A percentile compares a stretch with the other conserved stretches of the same genome.
These are phyloP conservation scores for Rubroboletus satanas DNA, from an alignment of 768 basidiomycete genomes.

Conservation along the genomic window DNA sequence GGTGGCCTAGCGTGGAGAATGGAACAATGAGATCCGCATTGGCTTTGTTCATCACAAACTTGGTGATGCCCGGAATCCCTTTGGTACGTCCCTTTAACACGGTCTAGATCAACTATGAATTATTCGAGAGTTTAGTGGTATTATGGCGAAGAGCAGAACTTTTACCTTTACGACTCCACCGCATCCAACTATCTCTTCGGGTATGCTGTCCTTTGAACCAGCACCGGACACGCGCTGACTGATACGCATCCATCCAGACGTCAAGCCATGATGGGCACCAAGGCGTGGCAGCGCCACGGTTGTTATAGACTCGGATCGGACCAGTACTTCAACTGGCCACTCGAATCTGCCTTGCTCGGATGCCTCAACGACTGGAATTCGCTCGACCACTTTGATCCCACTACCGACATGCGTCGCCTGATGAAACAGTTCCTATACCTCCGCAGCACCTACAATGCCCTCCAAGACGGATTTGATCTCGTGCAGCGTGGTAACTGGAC, in stretches of 20 bases:
- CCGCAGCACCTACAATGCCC: constrained; percentile 60
- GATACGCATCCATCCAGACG: constrained; percentile 48
- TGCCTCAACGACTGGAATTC: constrained; percentile 91
- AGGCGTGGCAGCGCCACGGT: constrained; percentile 90
- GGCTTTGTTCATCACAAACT: constrained; percentile 70
- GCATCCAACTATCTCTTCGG: constrained; percentile 91
- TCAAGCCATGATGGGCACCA: constrained; percentile 83
- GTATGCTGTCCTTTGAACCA: constrained; percentile 36
- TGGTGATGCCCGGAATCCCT: constrained; percentile 86
- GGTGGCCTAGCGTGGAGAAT: constrained; percentile 87
- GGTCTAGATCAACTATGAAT: not conserved
- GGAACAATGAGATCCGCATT: constrained; percentile 75
- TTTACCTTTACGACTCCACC: constrained; percentile 85
- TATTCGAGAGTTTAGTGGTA: constrained; percentile 46
- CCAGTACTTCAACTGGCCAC: constrained; percentile 92
- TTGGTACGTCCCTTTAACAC: constrained; percentile 44
- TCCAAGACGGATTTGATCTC: constrained; percentile 88
- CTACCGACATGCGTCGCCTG: constrained; percentile 68
- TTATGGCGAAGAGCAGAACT: constrained; percentile 91
- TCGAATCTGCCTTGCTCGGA: constrained; percentile 73
- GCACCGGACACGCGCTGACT: not conserved
- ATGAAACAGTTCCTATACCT: constrained; percentile 71
- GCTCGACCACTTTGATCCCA: constrained; percentile 93
- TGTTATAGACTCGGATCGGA: constrained; percentile 87
- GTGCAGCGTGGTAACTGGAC: constrained; percentile 87